Base-by-base conservation (phyloP, 805 yeast species). In the Wickerhamiella dianesei region DNA sequence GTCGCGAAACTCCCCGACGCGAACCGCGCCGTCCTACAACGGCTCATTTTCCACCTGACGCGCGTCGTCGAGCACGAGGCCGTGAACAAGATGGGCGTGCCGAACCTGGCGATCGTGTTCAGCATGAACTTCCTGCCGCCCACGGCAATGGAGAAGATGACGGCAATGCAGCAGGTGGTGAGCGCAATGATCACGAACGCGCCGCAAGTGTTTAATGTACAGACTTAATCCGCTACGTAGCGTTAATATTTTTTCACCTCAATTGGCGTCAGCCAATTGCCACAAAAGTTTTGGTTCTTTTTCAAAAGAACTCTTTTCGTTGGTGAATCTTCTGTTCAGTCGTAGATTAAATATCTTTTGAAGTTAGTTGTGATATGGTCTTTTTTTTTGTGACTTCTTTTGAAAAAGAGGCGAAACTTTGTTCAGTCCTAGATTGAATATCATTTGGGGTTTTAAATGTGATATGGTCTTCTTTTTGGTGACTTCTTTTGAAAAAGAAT, bases 101-200 rank as follows among this genome's bases (percentile, higher is more conserved):
- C 86, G 1, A 89, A 89, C 59, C 66, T 89, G 57, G 94, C 96
- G 3, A 89, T 94, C 47, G 96, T 89, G 4, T 81, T 89, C 57
- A 72, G 80, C 3, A 77, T 77, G 78, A 74, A 79, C 62, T 73
- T 76, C 54, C 61, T 76, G 53, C 67, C 68, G 3, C 55, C 62
- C 6, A 50, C 58, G 14, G 73, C 73, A 66, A 74, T 77, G 14
- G 62, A 74, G 9, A 73, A 71, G 21, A 60, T 76, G 53, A 76
- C 78, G 19, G 71, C 75, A 3, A 65, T 76, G 59, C 81, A 77
- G 62, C 65, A 67, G 20, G 67, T 76, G 44, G 60, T 77, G 45
- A 73, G 72, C 49, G 61, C 66, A 18, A 65, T 76, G 62, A 76
- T 77, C 50, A 65, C 54, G 19, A 47, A 54, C 36, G 49, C 55